Evolutionary conservation across 1,139 yeast species (phyloP).

Genomic region (Pichia sp.): DNA sequence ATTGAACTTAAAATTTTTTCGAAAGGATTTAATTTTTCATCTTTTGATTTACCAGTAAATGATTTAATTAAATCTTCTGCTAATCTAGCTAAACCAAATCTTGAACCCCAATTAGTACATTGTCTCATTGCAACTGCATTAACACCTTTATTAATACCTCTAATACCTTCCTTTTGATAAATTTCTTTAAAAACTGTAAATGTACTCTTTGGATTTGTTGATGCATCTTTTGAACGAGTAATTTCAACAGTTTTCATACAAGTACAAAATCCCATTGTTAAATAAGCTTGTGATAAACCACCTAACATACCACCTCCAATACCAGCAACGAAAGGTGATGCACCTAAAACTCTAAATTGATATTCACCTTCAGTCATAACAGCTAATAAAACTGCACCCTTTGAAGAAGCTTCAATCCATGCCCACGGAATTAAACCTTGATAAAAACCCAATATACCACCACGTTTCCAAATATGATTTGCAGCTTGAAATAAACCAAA

Average conservation of each 20-base stretch:
- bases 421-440: slow-evolving; percentile 99
- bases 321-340: slow-evolving; percentile 72
- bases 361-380: slow-evolving; percentile 92
- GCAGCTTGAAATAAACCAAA: slow-evolving; percentile 64
- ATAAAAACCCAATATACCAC: slow-evolving; percentile 86
- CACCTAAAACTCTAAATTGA: slow-evolving; percentile 57
- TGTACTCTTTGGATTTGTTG: slow-evolving; percentile 69
- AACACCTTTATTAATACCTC: slow-evolving; percentile 95
- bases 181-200: slow-evolving; percentile 84
- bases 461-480: slow-evolving; percentile 81
- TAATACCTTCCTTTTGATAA: slow-evolving; percentile 76
- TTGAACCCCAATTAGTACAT: slow-evolving; percentile 98
- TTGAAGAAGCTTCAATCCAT: slow-evolving; percentile 98
- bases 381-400: slow-evolving; percentile 94
- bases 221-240: slow-evolving; percentile 79
- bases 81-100: slow-evolving; percentile 87
- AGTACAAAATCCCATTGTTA: slow-evolving; percentile 96
- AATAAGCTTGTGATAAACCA: slow-evolving; percentile 92
- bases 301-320: slow-evolving; percentile 94
- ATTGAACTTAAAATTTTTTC: slow-evolving; percentile 87
- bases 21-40: slow-evolving; percentile 57
- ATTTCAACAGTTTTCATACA: slow-evolving; percentile 98
- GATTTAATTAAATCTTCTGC: slow-evolving; percentile 81
- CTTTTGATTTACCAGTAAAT: slow-evolving; percentile 45
- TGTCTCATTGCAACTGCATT: slow-evolving; percentile 99